These are phyloP conservation scores for Geosmithia flava DNA, from an alignment of 2,329 filamentous ascomycete genomes.

Conservation along the genomic window DNA sequence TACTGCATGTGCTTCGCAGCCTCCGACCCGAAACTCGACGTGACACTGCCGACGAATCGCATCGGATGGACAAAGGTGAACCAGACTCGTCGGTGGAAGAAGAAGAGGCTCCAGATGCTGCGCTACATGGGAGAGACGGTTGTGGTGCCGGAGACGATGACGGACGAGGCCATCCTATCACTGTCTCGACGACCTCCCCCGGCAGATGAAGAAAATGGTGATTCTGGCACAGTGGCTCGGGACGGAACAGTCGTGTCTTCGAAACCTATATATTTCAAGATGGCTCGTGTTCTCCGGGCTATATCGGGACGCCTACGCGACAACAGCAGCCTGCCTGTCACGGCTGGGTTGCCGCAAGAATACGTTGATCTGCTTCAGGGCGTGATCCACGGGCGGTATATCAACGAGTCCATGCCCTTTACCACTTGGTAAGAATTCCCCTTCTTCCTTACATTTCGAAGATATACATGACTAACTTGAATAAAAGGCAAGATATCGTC, in stretches of 20 bases:
- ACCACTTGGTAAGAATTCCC: slow-evolving; percentile 17
- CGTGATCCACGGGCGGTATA: slow-evolving; percentile 11
- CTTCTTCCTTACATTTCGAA: background rate
- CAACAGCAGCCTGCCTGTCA: background rate
- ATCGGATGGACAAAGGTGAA: slow-evolving; percentile 12
- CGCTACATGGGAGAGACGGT: slow-evolving; percentile 17
- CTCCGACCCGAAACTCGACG: slow-evolving; percentile 9
- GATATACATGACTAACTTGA: background rate
- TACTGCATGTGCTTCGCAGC: slow-evolving; percentile 22
- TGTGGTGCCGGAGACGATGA: slow-evolving; percentile 22
- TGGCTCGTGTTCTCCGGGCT: background rate
- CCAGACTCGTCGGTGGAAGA: slow-evolving; percentile 13
- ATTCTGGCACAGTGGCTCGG: background rate
- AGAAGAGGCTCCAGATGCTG: slow-evolving; percentile 13
- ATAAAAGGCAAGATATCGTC: slow-evolving; percentile 2
- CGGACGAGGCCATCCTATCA: slow-evolving; percentile 4
- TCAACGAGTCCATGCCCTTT: slow-evolving; percentile 13
- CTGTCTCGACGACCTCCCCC: slow-evolving; percentile 2
- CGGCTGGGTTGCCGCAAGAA: background rate
- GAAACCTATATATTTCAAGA: slow-evolving; percentile 10
- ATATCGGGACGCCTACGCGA: background rate
- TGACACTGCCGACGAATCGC: slow-evolving; percentile 14
- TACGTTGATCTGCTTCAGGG: slow-evolving; percentile 1
- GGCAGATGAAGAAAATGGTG: slow-evolving; percentile 2
- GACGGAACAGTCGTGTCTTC: background rate